phyloP scores from a whole-genome alignment of 202 grass and related monocot genomes.

The Musa balbisiana region DNA sequence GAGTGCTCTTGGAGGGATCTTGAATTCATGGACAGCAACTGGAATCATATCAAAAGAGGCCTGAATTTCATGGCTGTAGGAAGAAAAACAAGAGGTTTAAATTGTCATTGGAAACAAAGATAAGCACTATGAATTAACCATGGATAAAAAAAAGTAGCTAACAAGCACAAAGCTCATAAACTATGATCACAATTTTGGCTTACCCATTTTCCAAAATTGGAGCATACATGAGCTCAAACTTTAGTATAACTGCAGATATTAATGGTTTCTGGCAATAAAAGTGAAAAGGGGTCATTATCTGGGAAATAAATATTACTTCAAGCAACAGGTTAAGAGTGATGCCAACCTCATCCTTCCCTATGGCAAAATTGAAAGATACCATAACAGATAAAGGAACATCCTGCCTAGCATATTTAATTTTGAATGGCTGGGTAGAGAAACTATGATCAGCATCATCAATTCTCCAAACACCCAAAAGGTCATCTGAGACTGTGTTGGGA shows the following conservation, averaged over 20 bases:
- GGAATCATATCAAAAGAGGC: conserved; percentile 50
- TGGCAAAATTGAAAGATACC: conserved; percentile 82
- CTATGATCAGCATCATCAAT: conserved; percentile 82
- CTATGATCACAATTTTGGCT: conserved; percentile 12
- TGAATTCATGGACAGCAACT: conserved; percentile 74
- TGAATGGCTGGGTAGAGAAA: conserved; percentile 85
- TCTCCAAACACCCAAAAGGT: conserved; percentile 65
- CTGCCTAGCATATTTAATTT: conserved; percentile 81
- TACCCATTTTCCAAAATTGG: conserved; percentile 47
- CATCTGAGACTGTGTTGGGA: conserved; percentile 51
- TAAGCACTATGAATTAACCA: not conserved
- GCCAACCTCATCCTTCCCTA: conserved; percentile 59
- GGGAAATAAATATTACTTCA: not conserved
- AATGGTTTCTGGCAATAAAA: conserved; percentile 48
- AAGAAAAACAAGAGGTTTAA: conserved; percentile 21
- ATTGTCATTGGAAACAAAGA: not conserved
- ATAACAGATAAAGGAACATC: conserved; percentile 82
- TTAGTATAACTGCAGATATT: conserved; percentile 67
- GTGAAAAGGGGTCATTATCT: not conserved
- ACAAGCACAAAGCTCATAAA: not conserved
- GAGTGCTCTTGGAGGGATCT: conserved; percentile 72
- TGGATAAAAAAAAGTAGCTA: not conserved
- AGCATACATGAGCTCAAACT: conserved; percentile 82
- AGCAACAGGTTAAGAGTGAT: conserved; percentile 7
- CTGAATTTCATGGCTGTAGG: conserved; percentile 49